A percentile compares a stretch with the other conserved stretches of the same genome.
phyloP scores from a whole-genome alignment of 352 stramenopile species.

The Phytophthora pisi region DNA sequence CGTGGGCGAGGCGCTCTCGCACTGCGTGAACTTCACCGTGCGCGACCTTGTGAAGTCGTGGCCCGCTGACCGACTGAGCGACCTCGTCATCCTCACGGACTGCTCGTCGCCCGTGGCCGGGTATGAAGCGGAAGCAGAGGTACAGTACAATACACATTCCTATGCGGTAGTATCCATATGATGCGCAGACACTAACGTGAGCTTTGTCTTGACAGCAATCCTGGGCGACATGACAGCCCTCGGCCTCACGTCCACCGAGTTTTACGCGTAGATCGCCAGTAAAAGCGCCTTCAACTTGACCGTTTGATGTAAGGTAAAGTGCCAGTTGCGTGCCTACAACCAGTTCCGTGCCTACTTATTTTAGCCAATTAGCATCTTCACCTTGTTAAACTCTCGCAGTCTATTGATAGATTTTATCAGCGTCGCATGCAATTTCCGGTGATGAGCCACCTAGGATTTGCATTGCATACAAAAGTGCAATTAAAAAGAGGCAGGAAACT shows the following conservation, averaged over 20 bases:
- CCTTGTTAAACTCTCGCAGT: too few species aligned
- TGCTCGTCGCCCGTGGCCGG: constrained; percentile 64
- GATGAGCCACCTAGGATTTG: too few species aligned
- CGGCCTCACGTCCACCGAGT: constrained; percentile 49
- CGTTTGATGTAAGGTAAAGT: too few species aligned
- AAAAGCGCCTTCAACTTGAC: too few species aligned
- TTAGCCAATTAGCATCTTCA: too few species aligned
- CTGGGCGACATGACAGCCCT: constrained; percentile 57
- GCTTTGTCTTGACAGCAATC: constrained; percentile 35
- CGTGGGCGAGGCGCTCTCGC: constrained; percentile 93
- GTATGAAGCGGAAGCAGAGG: constrained; percentile 59
- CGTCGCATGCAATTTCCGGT: too few species aligned
- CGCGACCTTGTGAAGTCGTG: constrained; percentile 88
- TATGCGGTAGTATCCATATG: neutral
- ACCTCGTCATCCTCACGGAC: constrained; percentile 70
- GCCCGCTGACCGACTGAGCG: constrained; percentile 53
- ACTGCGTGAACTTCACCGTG: constrained; percentile 96
- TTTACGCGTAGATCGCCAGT: constrained; percentile 18
- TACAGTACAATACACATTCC: constrained; percentile 5
- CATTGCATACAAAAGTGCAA: too few species aligned
- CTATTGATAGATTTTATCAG: too few species aligned
- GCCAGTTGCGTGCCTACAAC: too few species aligned
- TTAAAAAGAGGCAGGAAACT: too few species aligned
- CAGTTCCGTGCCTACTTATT: too few species aligned
- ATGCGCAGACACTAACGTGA: neutral